phyloP scores from a whole-genome alignment of 2,329 filamentous ascomycete species.

The Colletotrichum euphorbiae region DNA sequence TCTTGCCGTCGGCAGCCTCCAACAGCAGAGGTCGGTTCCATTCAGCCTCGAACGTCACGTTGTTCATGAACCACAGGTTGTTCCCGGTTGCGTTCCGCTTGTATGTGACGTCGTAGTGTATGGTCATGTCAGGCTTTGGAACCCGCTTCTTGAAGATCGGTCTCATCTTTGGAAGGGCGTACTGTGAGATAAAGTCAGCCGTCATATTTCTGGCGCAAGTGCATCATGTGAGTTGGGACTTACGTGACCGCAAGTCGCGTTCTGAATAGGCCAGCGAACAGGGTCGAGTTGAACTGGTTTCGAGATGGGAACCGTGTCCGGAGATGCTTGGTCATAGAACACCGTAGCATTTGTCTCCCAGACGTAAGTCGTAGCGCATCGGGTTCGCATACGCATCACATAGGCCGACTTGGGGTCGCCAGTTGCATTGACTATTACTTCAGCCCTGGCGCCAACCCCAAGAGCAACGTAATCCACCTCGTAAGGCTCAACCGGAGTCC shows the following conservation, averaged over 20 bases:
- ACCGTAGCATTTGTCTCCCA: constrained; percentile 9
- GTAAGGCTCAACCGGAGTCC: constrained; percentile 32
- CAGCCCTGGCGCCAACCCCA: constrained; percentile 25
- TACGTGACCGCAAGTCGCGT: constrained; percentile 22
- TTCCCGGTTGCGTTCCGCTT: constrained; percentile 20
- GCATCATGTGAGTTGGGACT: background rate
- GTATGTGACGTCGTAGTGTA: constrained; percentile 18
- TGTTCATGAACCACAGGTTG: constrained; percentile 29
- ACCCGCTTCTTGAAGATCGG: constrained; percentile 32
- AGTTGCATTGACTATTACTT: constrained; percentile 30
- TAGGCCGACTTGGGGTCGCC: constrained; percentile 21
- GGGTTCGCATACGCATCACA: constrained; percentile 22
- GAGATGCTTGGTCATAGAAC: constrained; percentile 18
- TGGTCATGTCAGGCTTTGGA: constrained; percentile 16
- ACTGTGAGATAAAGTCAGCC: background rate
- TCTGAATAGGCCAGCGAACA: background rate
- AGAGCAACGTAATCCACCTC: constrained; percentile 29
- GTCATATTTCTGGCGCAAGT: background rate
- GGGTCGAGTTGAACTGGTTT: background rate
- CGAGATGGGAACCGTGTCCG: background rate
- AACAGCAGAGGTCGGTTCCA: constrained; percentile 30
- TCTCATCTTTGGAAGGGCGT: constrained; percentile 13
- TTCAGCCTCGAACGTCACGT: constrained; percentile 31
- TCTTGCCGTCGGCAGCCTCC: constrained; percentile 18
- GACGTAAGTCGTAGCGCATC: constrained; percentile 19